Conservation (phyloP, 192 early-diverging fungal genomes). For the Mortierella claussenii region DNA sequence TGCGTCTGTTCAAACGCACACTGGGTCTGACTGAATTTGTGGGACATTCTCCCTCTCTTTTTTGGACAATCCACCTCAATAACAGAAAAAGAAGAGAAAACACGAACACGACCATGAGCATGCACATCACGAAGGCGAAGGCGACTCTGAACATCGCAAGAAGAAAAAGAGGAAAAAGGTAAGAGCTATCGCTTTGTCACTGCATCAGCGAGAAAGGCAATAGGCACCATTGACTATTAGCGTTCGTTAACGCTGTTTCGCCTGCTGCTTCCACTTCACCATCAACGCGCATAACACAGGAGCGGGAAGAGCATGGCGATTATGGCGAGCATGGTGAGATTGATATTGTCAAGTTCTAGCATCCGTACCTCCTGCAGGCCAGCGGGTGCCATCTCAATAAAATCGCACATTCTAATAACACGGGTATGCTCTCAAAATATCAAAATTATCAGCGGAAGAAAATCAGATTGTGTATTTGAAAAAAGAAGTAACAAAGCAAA, state of each 20-base stretch:
- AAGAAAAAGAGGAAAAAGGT: slow-evolving; percentile 57
- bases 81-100: slow-evolving; percentile 56
- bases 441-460: too few species aligned
- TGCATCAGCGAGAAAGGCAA: too few species aligned
- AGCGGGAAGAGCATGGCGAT: slow-evolving; percentile 35
- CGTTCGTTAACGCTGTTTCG: neutral
- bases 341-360: slow-evolving; percentile 8
- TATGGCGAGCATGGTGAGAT: slow-evolving; percentile 26
- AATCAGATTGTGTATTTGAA: too few species aligned
- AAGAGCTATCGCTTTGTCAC: too few species aligned
- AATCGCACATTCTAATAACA: neutral
- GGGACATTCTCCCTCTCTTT: neutral
- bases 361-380: neutral
- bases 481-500: too few species aligned
- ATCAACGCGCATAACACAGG: slow-evolving; percentile 17
- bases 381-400: neutral
- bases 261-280: neutral
- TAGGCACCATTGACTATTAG: neutral
- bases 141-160: slow-evolving; percentile 49
- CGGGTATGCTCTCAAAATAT: too few species aligned
- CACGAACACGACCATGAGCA: slow-evolving; percentile 53
- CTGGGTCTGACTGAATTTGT: too few species aligned
- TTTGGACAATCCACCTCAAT: too few species aligned
- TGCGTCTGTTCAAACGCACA: too few species aligned
- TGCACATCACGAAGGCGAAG: slow-evolving; percentile 45